Percentiles rank a stretch among this genome's conserved stretches.
These are phyloP conservation scores for Xylariaceae sp. DNA, from an alignment of 2,329 filamentous ascomycete species.

Conservation along the genomic window DNA sequence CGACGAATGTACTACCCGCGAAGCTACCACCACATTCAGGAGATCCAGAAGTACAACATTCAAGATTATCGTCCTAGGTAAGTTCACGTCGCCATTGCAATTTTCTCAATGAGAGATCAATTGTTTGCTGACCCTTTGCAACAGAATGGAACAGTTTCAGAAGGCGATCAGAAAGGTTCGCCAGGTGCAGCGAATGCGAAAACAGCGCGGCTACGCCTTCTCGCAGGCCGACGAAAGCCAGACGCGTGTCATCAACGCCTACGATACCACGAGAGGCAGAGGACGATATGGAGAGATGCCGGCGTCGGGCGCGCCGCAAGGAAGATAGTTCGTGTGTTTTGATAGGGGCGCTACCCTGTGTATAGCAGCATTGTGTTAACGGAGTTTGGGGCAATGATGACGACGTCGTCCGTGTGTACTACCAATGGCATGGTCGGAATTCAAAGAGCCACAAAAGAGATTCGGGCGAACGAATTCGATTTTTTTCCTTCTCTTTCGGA, in stretches of 20 bases:
- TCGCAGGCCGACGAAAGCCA: constrained; percentile 96
- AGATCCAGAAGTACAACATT: constrained; percentile 99
- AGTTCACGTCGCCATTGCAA: constrained; percentile 12
- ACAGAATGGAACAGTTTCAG: constrained; percentile 98
- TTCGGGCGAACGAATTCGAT: constrained; percentile 14
- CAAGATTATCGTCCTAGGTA: constrained; percentile 95
- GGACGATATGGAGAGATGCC: constrained; percentile 96
- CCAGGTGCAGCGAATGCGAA: constrained; percentile 98
- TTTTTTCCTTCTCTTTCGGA: constrained; percentile 5
- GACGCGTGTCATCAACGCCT: constrained; percentile 90
- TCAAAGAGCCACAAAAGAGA: constrained; percentile 6
- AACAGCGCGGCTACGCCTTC: constrained; percentile 97
- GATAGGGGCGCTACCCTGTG: constrained; percentile 6
- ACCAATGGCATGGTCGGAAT: constrained; percentile 13
- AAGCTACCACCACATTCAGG: constrained; percentile 96
- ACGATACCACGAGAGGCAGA: constrained; percentile 90
- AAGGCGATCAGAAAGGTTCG: constrained; percentile 98
- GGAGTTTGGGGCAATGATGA: constrained; percentile 21
- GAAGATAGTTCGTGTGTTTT: constrained; percentile 23
- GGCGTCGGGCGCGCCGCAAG: constrained; percentile 25
- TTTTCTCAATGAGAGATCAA: neutral
- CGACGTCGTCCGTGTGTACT: constrained; percentile 20
- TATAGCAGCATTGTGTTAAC: constrained; percentile 16
- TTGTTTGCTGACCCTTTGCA: constrained; percentile 20
- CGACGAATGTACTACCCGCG: constrained; percentile 97